These are phyloP conservation scores for Russula earlei DNA, from an alignment of 768 basidiomycete species.

Conservation along the genomic window DNA sequence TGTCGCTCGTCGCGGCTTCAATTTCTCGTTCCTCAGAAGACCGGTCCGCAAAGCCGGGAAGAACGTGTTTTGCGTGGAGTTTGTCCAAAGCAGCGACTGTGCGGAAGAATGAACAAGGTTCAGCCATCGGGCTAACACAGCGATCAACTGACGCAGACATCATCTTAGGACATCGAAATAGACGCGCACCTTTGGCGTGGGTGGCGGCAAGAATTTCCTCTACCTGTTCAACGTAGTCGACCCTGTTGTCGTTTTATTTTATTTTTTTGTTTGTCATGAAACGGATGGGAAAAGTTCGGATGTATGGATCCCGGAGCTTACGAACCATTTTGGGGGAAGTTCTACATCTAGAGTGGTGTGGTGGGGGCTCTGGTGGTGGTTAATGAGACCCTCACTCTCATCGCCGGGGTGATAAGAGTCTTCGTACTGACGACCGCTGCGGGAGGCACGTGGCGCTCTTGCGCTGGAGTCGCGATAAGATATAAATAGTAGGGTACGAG, in stretches of 20 bases:
- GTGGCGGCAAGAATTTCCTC: slow-evolving; percentile 63
- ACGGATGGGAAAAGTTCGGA: slow-evolving; percentile 21
- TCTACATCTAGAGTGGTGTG: slow-evolving; percentile 46
- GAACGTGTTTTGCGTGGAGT: slow-evolving; percentile 89
- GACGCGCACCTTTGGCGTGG: slow-evolving; percentile 66
- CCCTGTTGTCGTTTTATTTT: slow-evolving; percentile 42
- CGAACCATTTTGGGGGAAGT: slow-evolving; percentile 83
- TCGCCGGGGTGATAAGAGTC: slow-evolving; percentile 44
- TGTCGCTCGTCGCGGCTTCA: slow-evolving; percentile 70
- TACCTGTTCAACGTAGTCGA: slow-evolving; percentile 86
- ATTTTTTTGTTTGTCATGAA: background rate
- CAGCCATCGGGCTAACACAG: slow-evolving; percentile 15
- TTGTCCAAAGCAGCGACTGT: slow-evolving; percentile 86
- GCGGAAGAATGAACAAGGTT: slow-evolving; percentile 19
- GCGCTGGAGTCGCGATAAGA: slow-evolving; percentile 80
- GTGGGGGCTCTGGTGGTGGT: slow-evolving; percentile 30
- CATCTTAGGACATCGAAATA: slow-evolving; percentile 7
- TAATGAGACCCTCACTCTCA: slow-evolving; percentile 63
- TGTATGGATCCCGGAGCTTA: slow-evolving; percentile 12
- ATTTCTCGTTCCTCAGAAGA: slow-evolving; percentile 92
- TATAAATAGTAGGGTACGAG: slow-evolving; percentile 85
- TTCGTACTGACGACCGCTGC: slow-evolving; percentile 33
- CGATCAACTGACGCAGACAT: slow-evolving; percentile 14
- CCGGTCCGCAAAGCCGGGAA: slow-evolving; percentile 96
- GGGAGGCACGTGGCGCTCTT: slow-evolving; percentile 34